Evolutionary conservation across 164 flowering plant genomes (phyloP).

Genomic region (Echeveria elegans): DNA sequence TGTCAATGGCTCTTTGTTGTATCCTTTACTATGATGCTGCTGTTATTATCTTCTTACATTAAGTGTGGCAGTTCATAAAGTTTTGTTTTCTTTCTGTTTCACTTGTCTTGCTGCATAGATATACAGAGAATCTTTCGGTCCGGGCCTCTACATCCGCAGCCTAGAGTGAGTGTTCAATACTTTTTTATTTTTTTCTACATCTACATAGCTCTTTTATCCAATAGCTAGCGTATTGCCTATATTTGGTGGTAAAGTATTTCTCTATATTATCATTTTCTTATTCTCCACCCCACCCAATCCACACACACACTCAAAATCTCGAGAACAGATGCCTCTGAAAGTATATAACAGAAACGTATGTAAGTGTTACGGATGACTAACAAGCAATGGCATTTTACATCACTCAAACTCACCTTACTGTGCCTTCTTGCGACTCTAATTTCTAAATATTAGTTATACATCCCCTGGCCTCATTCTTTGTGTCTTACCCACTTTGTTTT

Average conservation of each 20-base stretch:
- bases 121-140: slow-evolving; percentile 77
- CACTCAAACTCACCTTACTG: not conserved
- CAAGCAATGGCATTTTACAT: not conserved
- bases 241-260: too few relatives aligned
- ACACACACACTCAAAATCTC: too few relatives aligned
- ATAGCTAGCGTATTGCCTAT: too few relatives aligned
- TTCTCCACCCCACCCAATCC: too few relatives aligned
- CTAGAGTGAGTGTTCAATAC: slow-evolving; percentile 89
- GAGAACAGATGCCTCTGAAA: too few relatives aligned
- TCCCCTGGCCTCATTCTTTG: not conserved
- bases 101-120: slow-evolving; percentile 37
- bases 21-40: slow-evolving; percentile 35
- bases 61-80: not conserved
- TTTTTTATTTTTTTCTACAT: not conserved
- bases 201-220: not conserved
- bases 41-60: not conserved
- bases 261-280: too few relatives aligned
- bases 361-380: not conserved
- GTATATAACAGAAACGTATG: too few relatives aligned
- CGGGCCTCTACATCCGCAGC: slow-evolving; percentile 82
- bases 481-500: not conserved
- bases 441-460: not conserved
- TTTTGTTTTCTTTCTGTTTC: slow-evolving; percentile 17
- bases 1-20: slow-evolving; percentile 96
- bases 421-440: not conserved